Evolutionary conservation across 2,329 filamentous ascomycete species (phyloP).

Genomic region (Fusarium burgessii): DNA sequence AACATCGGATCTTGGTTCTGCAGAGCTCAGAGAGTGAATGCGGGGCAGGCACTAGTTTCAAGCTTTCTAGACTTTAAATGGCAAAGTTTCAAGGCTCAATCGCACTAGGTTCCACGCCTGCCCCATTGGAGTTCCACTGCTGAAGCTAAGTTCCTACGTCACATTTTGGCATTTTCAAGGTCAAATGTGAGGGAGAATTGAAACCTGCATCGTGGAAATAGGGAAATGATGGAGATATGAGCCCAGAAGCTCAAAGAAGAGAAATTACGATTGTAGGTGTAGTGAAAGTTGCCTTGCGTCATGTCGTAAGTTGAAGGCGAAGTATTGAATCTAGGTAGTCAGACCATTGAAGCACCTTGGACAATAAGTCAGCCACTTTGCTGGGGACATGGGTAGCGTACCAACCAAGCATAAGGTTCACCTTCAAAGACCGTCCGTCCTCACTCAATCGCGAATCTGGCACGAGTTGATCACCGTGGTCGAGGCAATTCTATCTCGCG

Average conservation of each 20-base stretch:
- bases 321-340: constrained; percentile 23
- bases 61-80: constrained; percentile 26
- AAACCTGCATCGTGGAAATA: constrained; percentile 32
- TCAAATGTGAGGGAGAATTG: constrained; percentile 36
- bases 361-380: constrained; percentile 30
- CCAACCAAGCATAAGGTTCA: constrained; percentile 20
- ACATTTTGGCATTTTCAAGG: constrained; percentile 19
- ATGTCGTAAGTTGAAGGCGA: constrained; percentile 1
- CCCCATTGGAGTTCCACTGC: constrained; percentile 23
- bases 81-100: constrained; percentile 27
- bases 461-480: constrained; percentile 34
- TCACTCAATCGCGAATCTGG: constrained; percentile 21
- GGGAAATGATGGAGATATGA: constrained; percentile 11
- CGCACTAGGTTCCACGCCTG: constrained; percentile 7
- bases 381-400: constrained; percentile 25
- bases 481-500: constrained; percentile 11
- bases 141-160: constrained; percentile 29
- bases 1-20: constrained; percentile 3
- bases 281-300: not conserved
- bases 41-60: constrained; percentile 33
- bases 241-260: not conserved
- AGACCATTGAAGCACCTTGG: constrained; percentile 35
- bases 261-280: not conserved
- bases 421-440: not conserved
- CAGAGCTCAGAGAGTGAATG: constrained; percentile 20